Base-by-base conservation (phyloP, 495 filamentous ascomycete genomes). In the Evernia prunastri region DNA sequence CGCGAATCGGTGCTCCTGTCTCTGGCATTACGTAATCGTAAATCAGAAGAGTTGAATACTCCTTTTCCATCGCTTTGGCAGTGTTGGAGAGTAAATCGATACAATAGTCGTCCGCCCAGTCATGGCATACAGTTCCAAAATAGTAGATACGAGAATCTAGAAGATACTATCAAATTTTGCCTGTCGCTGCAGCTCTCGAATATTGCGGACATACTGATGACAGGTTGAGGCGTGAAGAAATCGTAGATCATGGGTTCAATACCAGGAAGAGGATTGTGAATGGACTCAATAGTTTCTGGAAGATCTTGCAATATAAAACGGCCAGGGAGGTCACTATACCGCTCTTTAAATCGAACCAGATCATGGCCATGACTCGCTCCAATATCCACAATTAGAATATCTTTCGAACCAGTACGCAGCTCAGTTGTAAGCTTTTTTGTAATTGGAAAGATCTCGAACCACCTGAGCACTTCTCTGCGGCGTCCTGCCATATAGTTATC, bases 401-500 rank as follows among this genome's bases (percentile, higher is more conserved):
- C 56, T 8, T 37, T 0, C 4, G 56, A 17, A 17, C 17, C 56
- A 3, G 56, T 1, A 11, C 31, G 56, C 3, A 37, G 56, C 3
- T 17, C 33, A 29, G 20, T 23, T 5, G 13, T 37, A 12, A 51
- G 9, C 4, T 33, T 12, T 6, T 58, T 8, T n/a, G 56, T 36
- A 9, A 58, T 17, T 35, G 17, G 56, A 11, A 58, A 58, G 4
- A 58, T 37, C 33, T 58, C 56, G 17, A 10, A 58, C 56, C 56
- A 58, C 9, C 11, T 15, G 36, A 12, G 36, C 36, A 31, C 31
- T 18, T 39, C 33, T 58, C 4, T 58, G 35, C 72, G 67, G 29
- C 70, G 67, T 15, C 63, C 61, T 13, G 68, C 68, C 72, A 73
- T 72, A 40, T 72, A 73, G 31, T 65, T 67, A 43, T 73, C 71